phyloP scores from a whole-genome alignment of 2,329 filamentous ascomycete genomes.

The Cercospora beticola region DNA sequence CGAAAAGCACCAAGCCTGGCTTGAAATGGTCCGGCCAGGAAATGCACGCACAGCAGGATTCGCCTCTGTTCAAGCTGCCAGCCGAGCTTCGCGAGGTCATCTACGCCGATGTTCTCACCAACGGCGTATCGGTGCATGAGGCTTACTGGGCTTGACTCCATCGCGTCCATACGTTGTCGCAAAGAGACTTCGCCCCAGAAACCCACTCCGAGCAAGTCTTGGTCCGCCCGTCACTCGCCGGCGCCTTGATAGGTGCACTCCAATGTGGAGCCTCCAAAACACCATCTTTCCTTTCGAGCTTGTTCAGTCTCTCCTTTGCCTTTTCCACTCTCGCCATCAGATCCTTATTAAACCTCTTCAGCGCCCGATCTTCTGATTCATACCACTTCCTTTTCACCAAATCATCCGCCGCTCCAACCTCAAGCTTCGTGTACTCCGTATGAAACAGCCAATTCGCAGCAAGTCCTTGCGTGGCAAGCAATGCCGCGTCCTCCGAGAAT shows the following conservation, averaged over 20 bases:
- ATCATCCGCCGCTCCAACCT: neutral
- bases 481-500: neutral
- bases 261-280: neutral
- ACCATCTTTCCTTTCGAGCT: neutral
- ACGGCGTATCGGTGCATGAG: no score
- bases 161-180: neutral
- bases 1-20: neutral
- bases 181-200: neutral
- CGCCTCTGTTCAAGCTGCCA: neutral
- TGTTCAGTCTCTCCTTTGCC: neutral
- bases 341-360: constrained; percentile 8
- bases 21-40: neutral
- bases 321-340: constrained; percentile 1
- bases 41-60: neutral
- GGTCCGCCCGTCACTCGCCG: constrained; percentile 1
- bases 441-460: constrained; percentile 9
- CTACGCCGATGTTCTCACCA: neutral
- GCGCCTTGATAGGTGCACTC: neutral
- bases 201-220: neutral
- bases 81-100: neutral
- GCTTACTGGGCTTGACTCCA: neutral
- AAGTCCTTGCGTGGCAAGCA: constrained; percentile 5
- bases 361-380: constrained; percentile 8
- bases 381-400: constrained; percentile 11
- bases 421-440: constrained; percentile 7